phyloP scores from a whole-genome alignment of 371 early-diverging fungal genomes.

The Haplosporangium sp. region DNA sequence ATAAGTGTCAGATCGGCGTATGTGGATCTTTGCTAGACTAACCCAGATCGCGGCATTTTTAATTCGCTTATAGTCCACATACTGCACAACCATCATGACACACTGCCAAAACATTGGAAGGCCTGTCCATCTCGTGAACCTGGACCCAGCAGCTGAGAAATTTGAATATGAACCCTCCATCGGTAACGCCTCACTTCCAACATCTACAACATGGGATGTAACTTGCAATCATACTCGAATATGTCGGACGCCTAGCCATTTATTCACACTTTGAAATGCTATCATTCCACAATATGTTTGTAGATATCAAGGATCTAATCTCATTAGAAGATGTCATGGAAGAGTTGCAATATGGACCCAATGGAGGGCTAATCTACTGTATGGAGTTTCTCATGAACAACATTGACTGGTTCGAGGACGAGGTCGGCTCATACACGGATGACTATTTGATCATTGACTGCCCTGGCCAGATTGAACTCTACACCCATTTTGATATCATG shows the following conservation, averaged over 20 bases:
- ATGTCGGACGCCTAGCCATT: not conserved
- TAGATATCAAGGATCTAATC: conserved; percentile 95
- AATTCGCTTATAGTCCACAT: conserved; percentile 80
- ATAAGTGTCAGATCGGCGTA: not conserved
- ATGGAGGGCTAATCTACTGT: conserved; percentile 98
- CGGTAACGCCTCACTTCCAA: conserved; percentile 58
- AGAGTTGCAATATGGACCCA: conserved; percentile 98
- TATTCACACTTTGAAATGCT: not conserved
- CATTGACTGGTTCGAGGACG: conserved; percentile 96
- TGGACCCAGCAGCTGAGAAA: conserved; percentile 98
- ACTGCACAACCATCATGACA: conserved; percentile 93
- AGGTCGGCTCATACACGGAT: conserved; percentile 90
- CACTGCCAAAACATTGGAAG: conserved; percentile 88
- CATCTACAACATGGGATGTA: not conserved
- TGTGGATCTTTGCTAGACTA: not conserved
- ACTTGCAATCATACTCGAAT: not conserved
- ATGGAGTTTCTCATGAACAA: conserved; percentile 96
- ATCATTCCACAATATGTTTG: not conserved
- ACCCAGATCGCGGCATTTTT: not conserved
- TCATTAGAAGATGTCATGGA: conserved; percentile 98
- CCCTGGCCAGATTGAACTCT: conserved; percentile 99
- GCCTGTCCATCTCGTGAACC: conserved; percentile 92
- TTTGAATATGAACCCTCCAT: conserved; percentile 94
- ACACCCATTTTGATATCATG: conserved; percentile 98
- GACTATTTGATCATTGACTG: conserved; percentile 98